These are phyloP conservation scores for Claviceps maximensis DNA, from an alignment of 2,329 filamentous ascomycete species.

Conservation along the genomic window DNA sequence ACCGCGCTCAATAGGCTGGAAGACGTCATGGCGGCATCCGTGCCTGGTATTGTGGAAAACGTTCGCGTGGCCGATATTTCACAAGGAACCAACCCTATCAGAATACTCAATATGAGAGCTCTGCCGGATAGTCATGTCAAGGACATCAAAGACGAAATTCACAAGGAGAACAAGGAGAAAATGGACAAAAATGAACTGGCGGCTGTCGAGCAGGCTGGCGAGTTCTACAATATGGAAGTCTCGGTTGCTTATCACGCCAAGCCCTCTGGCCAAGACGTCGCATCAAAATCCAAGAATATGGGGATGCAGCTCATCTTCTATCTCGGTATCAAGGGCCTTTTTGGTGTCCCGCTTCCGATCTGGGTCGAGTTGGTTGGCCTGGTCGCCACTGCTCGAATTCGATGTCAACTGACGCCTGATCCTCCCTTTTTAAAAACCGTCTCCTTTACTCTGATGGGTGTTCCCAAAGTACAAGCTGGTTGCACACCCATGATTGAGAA, in stretches of 20 bases:
- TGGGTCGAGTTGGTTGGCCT: slow-evolving; percentile 83
- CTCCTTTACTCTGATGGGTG: slow-evolving; percentile 87
- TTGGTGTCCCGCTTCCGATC: slow-evolving; percentile 77
- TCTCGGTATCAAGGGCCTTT: slow-evolving; percentile 74
- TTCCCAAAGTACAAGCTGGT: slow-evolving; percentile 78
- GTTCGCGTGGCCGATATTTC: slow-evolving; percentile 91
- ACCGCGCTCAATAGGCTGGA: slow-evolving; percentile 20
- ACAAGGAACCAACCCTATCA: slow-evolving; percentile 80
- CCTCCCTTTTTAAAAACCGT: slow-evolving; percentile 86
- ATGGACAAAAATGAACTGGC: slow-evolving; percentile 81
- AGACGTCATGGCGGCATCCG: slow-evolving; percentile 93
- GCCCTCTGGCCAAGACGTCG: slow-evolving; percentile 55
- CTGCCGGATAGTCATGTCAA: slow-evolving; percentile 67
- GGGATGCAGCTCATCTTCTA: slow-evolving; percentile 96
- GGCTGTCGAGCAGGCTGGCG: slow-evolving; percentile 78
- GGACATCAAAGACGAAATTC: slow-evolving; percentile 70
- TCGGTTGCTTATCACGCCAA: slow-evolving; percentile 85
- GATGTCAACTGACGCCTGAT: slow-evolving; percentile 76
- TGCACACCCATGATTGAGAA: slow-evolving; percentile 88
- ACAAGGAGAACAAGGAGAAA: slow-evolving; percentile 61
- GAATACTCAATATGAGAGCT: slow-evolving; percentile 75
- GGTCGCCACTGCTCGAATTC: slow-evolving; percentile 74
- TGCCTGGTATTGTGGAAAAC: slow-evolving; percentile 83
- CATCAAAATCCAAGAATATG: slow-evolving; percentile 84
- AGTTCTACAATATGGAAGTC: slow-evolving; percentile 85